phyloP scores from a whole-genome alignment of 1,284 basidiomycete species.

The Vanrija sp. region DNA sequence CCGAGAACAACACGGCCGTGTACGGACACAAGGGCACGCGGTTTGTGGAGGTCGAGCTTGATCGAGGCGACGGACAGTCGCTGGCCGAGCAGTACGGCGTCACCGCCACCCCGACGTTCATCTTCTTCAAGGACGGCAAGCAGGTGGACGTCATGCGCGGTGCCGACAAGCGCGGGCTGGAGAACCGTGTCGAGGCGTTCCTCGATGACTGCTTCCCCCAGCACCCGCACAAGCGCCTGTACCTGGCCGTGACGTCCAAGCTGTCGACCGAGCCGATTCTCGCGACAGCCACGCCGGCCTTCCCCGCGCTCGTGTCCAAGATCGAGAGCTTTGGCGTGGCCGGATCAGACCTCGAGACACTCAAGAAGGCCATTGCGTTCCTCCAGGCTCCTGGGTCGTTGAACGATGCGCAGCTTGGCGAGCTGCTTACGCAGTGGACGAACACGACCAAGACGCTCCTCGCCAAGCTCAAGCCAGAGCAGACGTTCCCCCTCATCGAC shows the following conservation, averaged over 20 bases:
- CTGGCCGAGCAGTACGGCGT: slow-evolving; percentile 66
- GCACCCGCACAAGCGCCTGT: slow-evolving; percentile 66
- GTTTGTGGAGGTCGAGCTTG: slow-evolving; percentile 76
- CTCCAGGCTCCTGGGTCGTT: slow-evolving; percentile 53
- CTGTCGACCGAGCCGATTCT: slow-evolving; percentile 71
- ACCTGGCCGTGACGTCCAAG: slow-evolving; percentile 60
- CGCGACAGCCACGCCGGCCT: slow-evolving; percentile 64
- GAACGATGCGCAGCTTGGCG: slow-evolving; percentile 28
- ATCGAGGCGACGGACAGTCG: slow-evolving; percentile 59
- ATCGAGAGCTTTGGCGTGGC: slow-evolving; percentile 59
- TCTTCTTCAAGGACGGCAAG: slow-evolving; percentile 72
- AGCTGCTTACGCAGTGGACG: slow-evolving; percentile 50
- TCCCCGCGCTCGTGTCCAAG: slow-evolving; percentile 63
- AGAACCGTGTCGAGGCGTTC: slow-evolving; percentile 33
- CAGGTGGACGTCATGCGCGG: slow-evolving; percentile 76
- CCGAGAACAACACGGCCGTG: slow-evolving; percentile 23
- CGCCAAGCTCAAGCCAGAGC: slow-evolving; percentile 54
- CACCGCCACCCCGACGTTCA: slow-evolving; percentile 76
- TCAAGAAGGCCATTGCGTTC: slow-evolving; percentile 60
- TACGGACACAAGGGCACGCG: slow-evolving; percentile 44
- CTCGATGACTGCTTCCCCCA: slow-evolving; percentile 53
- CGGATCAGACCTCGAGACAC: slow-evolving; percentile 37
- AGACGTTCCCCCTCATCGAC: slow-evolving; percentile 76
- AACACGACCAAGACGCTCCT: slow-evolving; percentile 54
- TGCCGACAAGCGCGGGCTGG: slow-evolving; percentile 49